Conservation (phyloP, 2,329 filamentous ascomycete species). For the Paecilomyces variotii region DNA sequence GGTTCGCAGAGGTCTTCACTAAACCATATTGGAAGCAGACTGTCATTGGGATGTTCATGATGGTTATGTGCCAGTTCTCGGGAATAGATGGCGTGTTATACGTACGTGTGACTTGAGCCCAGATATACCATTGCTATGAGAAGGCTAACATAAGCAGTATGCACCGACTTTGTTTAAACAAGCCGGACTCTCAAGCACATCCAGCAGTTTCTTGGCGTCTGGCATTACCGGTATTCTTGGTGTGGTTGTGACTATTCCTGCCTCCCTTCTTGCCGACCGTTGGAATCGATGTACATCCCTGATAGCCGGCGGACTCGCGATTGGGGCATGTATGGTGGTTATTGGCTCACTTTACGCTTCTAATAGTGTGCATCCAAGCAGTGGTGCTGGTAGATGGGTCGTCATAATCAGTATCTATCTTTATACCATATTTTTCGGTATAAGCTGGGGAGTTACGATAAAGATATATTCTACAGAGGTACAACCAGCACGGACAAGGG, state of each 20-base stretch:
- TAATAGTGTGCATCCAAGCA: neutral
- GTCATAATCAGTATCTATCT: slow-evolving; percentile 3
- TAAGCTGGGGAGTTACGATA: slow-evolving; percentile 1
- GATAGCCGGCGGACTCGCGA: neutral
- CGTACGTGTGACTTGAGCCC: neutral
- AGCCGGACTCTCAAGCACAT: neutral
- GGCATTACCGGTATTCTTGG: neutral
- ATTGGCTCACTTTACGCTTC: slow-evolving; percentile 2
- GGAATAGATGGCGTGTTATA: neutral
- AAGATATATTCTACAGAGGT: slow-evolving; percentile 1
- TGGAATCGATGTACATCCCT: neutral
- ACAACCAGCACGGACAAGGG: slow-evolving; percentile 1
- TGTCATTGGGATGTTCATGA: neutral
- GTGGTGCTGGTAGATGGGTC: slow-evolving; percentile 1
- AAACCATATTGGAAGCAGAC: neutral
- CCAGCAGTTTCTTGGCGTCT: neutral
- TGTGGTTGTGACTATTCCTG: neutral
- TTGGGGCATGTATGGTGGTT: neutral
- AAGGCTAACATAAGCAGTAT: neutral
- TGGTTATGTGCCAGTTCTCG: neutral
- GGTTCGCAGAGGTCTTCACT: neutral
- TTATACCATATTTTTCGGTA: neutral
- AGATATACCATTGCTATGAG: neutral
- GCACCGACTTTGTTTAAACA: neutral
- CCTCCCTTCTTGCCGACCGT: neutral